phyloP scores from a whole-genome alignment of 2,329 filamentous ascomycete genomes.

The Scytalidium sp. region DNA sequence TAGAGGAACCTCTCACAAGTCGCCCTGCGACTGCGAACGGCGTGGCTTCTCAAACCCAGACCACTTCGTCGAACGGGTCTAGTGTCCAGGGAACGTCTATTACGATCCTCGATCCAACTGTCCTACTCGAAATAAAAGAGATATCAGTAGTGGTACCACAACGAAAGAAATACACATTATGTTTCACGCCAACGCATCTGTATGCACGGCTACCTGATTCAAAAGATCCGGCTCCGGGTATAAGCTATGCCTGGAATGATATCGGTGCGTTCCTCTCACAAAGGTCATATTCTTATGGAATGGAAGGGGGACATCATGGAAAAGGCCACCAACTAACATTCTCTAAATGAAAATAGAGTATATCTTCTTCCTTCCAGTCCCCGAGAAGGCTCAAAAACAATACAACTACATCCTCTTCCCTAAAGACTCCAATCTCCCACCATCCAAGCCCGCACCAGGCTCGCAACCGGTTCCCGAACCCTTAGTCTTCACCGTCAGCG shows the following conservation, averaged over 20 bases:
- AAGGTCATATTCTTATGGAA: neutral
- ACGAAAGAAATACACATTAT: conserved; percentile 66
- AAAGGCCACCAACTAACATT: neutral
- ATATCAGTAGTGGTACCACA: conserved; percentile 66
- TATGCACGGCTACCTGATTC: conserved; percentile 54
- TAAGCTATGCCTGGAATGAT: conserved; percentile 58
- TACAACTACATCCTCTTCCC: conserved; percentile 66
- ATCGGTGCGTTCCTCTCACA: conserved; percentile 46
- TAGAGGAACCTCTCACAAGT: conserved; percentile 22
- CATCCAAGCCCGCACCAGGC: conserved; percentile 40
- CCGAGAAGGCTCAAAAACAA: conserved; percentile 63
- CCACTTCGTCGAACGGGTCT: neutral
- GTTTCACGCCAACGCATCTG: conserved; percentile 56
- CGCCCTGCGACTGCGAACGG: conserved; percentile 17
- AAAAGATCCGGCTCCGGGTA: conserved; percentile 47
- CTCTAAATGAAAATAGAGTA: conserved; percentile 46
- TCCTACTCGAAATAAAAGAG: conserved; percentile 61
- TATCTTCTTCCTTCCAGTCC: conserved; percentile 61
- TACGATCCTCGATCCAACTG: conserved; percentile 40
- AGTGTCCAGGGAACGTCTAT: conserved; percentile 3
- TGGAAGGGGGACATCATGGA: neutral
- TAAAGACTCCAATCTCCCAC: conserved; percentile 46
- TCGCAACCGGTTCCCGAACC: conserved; percentile 45
- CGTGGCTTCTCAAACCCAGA: neutral
- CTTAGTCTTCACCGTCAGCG: conserved; percentile 61